Evolutionary conservation across 2,329 filamentous ascomycete species (phyloP), one percentile per base, ranked within the genome.

Genomic region (Delphinella strobiligena): DNA sequence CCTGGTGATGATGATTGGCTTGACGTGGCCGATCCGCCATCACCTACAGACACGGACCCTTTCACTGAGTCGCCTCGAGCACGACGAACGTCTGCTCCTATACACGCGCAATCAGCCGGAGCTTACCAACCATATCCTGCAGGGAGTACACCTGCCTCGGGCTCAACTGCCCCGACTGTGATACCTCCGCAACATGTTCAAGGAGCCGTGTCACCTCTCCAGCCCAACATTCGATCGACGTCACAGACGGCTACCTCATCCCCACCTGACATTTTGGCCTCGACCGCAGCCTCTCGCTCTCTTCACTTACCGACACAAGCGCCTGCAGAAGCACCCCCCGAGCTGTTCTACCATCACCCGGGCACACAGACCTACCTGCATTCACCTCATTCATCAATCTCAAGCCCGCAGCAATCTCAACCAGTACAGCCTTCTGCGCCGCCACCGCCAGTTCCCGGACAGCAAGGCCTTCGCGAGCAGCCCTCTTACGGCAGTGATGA

Each of bases 41-140:
- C 71, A 2, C 71, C 73, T 10, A 73, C 72, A 2, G 70, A 72
- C 40, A 75, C 72, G 0, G 76, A 82, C 50, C 76, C 76, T 1
- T 80, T 78, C 51, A 71, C 69, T 3, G 75, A 79, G 48, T 55
- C 51, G 43, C 53, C 46, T 59, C 35, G 61, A 63, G 34, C 56
- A 56, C 11, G 59, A 60, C 34, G 51, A 55, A 17, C 50, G 54
- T 15, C 55, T 54, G 36, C 52, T 59, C 14, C 47, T 51, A 2
- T 47, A 27, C 22, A 27, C 7, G 7, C 22, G 22, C 22, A 27
- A 27, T 27, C 22, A 27, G 22, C 46, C 19, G 55, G 50, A 19
- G 54, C 50, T 34, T 55, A 53, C 40, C 56, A 52, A 45, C 54
- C 49, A 38, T 54, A 53, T 46, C 55, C 38, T 15, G 30, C 36